Evolutionary conservation across 1,284 basidiomycete genomes (phyloP).

Genomic region (Ganoderma leucocontextum): DNA sequence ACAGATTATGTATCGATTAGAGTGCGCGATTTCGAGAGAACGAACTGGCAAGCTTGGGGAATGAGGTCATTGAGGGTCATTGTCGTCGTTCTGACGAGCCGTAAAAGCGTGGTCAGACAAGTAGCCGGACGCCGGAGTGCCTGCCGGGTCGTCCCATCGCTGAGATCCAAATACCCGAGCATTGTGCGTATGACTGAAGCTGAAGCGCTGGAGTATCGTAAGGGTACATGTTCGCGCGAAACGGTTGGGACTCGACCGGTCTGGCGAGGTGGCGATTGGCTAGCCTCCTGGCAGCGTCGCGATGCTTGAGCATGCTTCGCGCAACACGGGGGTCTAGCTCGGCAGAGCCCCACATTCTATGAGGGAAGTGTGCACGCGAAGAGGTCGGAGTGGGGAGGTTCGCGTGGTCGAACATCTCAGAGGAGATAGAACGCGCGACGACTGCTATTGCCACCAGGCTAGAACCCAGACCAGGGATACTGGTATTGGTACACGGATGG

Average conservation of each 20-base stretch:
- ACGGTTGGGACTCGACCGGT: background rate
- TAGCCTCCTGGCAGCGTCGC: background rate
- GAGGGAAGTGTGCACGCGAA: background rate
- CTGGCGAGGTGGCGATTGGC: background rate
- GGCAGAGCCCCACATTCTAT: background rate
- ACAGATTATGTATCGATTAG: background rate
- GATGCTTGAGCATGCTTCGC: background rate
- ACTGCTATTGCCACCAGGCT: background rate
- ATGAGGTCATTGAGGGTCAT: background rate
- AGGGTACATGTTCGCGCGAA: background rate
- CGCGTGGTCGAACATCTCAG: slow-evolving; percentile 6
- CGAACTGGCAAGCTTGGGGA: background rate
- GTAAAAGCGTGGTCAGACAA: background rate
- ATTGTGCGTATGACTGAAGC: background rate
- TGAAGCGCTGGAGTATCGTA: background rate
- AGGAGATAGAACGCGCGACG: slow-evolving; percentile 7
- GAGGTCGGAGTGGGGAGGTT: slow-evolving; percentile 3
- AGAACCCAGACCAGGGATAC: background rate
- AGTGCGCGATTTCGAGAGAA: background rate
- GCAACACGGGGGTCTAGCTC: background rate
- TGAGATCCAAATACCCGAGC: slow-evolving; percentile 1
- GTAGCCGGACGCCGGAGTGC: background rate
- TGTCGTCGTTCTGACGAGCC: background rate
- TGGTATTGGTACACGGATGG: background rate
- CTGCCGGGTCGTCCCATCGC: background rate